A percentile compares a stretch with the other conserved stretches of the same genome.
phyloP scores from a whole-genome alignment of 192 early-diverging fungal species.

The Backusella tarrabulga region DNA sequence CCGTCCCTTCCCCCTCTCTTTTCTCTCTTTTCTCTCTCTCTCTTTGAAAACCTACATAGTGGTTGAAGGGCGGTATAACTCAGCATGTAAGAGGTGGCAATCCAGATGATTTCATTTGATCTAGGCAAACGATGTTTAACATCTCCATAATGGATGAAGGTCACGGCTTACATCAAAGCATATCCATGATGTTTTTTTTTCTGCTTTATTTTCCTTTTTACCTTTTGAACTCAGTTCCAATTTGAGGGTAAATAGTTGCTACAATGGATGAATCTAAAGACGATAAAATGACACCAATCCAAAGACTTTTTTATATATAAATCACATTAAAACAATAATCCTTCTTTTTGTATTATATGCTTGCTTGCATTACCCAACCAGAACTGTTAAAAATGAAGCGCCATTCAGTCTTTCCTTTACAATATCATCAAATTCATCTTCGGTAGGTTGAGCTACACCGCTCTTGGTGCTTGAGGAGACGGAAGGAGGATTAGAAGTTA shows the following conservation, averaged over 20 bases:
- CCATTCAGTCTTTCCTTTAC: slow-evolving; percentile 16
- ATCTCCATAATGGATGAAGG: no score
- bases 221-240: slow-evolving; percentile 41
- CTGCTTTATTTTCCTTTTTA: slow-evolving; percentile 5
- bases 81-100: slow-evolving; percentile 74
- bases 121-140: background rate
- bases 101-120: slow-evolving; percentile 72
- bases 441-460: background rate
- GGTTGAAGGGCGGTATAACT: slow-evolving; percentile 78
- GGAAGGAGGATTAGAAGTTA: background rate
- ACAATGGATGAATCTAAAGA: slow-evolving; percentile 40
- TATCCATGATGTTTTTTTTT: background rate
- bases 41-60: slow-evolving; percentile 48
- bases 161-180: background rate
- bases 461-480: background rate
- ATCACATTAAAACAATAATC: background rate
- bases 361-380: slow-evolving; percentile 8
- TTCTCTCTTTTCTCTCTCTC: background rate
- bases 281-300: slow-evolving; percentile 27
- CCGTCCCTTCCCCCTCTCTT: background rate
- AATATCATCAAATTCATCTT: slow-evolving; percentile 6
- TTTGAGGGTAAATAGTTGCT: slow-evolving; percentile 33
- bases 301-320: slow-evolving; percentile 20
- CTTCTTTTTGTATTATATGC: background rate
- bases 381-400: slow-evolving; percentile 10